Percentiles rank a stretch among this genome's conserved stretches.
Conservation (phyloP, 1,139 yeast genomes). For the Eremothecium gossypii region DNA sequence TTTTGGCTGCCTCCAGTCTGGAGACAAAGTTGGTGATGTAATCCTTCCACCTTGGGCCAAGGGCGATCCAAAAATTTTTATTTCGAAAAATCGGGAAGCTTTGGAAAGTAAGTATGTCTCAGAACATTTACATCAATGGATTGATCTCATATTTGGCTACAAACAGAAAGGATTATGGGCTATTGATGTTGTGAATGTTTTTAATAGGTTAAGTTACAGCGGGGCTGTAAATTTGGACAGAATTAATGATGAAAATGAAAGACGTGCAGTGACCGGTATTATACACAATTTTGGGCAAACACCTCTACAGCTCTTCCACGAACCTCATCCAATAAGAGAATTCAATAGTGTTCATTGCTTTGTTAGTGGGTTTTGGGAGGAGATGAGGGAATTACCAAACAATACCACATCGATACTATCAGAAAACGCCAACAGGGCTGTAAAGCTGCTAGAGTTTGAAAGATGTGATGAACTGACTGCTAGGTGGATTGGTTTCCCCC, state of each 20-base stretch:
- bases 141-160: constrained; percentile 69
- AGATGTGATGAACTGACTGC: background rate
- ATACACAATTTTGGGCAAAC: constrained; percentile 90
- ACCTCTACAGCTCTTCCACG: constrained; percentile 57
- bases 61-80: constrained; percentile 60
- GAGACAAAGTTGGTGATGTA: constrained; percentile 51
- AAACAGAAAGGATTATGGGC: constrained; percentile 71
- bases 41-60: constrained; percentile 75
- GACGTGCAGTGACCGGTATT: constrained; percentile 68
- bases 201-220: constrained; percentile 71
- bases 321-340: constrained; percentile 51
- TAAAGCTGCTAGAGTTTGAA: background rate
- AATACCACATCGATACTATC: background rate
- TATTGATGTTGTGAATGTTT: constrained; percentile 56
- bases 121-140: constrained; percentile 67
- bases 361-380: constrained; percentile 6
- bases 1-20: constrained; percentile 61
- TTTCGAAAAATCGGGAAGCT: constrained; percentile 69
- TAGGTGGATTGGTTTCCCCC: background rate
- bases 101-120: constrained; percentile 75
- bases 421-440: background rate
- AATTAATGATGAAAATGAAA: constrained; percentile 62
- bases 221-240: constrained; percentile 73
- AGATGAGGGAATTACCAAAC: constrained; percentile 2
- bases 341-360: constrained; percentile 10